Evolutionary conservation across 1,284 basidiomycete genomes (phyloP).

Genomic region (Vanrija sp.): DNA sequence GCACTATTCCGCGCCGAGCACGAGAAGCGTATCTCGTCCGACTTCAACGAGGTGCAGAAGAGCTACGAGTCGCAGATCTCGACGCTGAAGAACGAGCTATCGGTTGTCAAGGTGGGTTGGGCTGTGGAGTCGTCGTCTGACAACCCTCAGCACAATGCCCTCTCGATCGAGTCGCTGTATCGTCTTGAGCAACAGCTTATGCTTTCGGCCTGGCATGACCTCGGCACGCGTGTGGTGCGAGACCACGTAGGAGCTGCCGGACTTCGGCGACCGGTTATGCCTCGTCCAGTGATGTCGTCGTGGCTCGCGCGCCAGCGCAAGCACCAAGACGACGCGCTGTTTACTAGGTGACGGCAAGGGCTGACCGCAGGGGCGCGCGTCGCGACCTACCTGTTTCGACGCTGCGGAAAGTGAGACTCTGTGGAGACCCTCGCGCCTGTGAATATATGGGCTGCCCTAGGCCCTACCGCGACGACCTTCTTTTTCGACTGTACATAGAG

Average conservation of each 20-base stretch:
- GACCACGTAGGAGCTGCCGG: constrained; percentile 40
- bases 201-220: constrained; percentile 66
- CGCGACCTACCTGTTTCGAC: constrained; percentile 3
- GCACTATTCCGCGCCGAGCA: constrained; percentile 56
- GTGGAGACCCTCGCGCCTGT: constrained; percentile 7
- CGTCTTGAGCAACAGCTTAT: constrained; percentile 73
- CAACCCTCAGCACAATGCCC: constrained; percentile 3
- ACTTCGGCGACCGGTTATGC: constrained; percentile 37
- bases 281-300: constrained; percentile 52
- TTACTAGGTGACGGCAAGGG: constrained; percentile 17
- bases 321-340: constrained; percentile 40
- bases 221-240: constrained; percentile 63
- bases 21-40: constrained; percentile 48
- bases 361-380: constrained; percentile 14
- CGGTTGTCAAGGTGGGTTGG: constrained; percentile 57
- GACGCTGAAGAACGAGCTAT: constrained; percentile 65
- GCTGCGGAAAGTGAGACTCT: constrained; percentile 9
- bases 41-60: constrained; percentile 68
- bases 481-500: neutral
- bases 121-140: neutral
- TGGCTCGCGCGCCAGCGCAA: constrained; percentile 63
- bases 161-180: constrained; percentile 52
- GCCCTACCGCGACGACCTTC: neutral
- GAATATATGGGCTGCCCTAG: neutral
- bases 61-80: constrained; percentile 67